These are phyloP conservation scores for Barbatosphaeria neglecta DNA, from an alignment of 495 filamentous ascomycete species.

Conservation along the genomic window DNA sequence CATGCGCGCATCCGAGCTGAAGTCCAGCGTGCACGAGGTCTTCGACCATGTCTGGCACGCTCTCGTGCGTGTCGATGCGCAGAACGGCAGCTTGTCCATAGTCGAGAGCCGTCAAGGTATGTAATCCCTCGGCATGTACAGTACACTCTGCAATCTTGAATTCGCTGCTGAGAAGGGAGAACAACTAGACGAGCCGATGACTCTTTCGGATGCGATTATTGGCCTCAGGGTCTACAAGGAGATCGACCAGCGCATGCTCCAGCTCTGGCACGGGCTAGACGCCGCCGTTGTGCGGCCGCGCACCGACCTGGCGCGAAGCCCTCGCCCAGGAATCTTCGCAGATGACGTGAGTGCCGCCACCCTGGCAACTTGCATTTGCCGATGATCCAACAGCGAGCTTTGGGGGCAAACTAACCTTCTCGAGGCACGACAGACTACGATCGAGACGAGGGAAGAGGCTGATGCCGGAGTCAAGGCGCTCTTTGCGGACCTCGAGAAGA, in stretches of 20 bases:
- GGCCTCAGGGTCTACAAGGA: conserved; percentile 40
- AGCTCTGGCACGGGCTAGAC: conserved; percentile 42
- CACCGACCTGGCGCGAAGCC: conserved; percentile 20
- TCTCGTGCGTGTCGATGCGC: conserved; percentile 43
- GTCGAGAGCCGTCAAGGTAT: conserved; percentile 28
- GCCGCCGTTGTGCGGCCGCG: conserved; percentile 37
- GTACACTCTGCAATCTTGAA: conserved; percentile 1
- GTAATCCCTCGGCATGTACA: not conserved
- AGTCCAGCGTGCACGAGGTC: conserved; percentile 44
- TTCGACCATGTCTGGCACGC: conserved; percentile 44
- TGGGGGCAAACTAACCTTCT: not conserved
- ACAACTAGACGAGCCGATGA: conserved; percentile 38
- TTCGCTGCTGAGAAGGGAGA: conserved; percentile 14
- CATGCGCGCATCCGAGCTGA: conserved; percentile 40
- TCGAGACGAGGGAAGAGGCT: conserved; percentile 18
- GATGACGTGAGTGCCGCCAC: conserved; percentile 23
- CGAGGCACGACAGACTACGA: conserved; percentile 19
- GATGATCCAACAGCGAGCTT: not conserved
- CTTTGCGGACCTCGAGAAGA: conserved; percentile 46
- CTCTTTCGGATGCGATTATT: conserved; percentile 32
- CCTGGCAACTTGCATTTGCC: too few species aligned
- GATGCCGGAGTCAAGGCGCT: conserved; percentile 33
- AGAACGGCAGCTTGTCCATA: conserved; percentile 36
- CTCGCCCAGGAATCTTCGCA: conserved; percentile 20
- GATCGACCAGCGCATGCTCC: conserved; percentile 33